These are phyloP conservation scores for Populus hybrid DNA, from an alignment of 441 rosid genomes.

Conservation along the genomic window DNA sequence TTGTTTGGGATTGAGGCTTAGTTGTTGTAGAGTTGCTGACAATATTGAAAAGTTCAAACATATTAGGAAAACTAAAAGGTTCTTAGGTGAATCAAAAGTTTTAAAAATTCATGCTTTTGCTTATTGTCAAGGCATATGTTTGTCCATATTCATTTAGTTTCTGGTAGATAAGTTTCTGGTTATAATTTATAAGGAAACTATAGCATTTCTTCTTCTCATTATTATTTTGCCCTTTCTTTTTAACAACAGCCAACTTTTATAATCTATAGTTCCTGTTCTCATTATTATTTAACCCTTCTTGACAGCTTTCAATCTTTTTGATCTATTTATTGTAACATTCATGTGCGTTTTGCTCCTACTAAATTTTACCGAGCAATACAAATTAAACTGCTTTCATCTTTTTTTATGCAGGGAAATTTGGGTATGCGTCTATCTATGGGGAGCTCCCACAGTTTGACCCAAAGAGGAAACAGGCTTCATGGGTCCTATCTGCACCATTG, in stretches of 20 bases:
- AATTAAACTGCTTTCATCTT: not conserved
- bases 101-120: not conserved
- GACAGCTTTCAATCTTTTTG: not conserved
- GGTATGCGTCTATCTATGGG: slow-evolving; percentile 84
- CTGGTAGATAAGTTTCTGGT: not conserved
- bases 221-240: not conserved
- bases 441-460: slow-evolving; percentile 52
- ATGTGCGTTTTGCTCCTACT: not conserved
- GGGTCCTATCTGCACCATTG: slow-evolving; percentile 41
- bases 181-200: not conserved
- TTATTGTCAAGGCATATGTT: not conserved
- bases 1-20: not conserved
- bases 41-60: not conserved
- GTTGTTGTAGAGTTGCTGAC: not conserved
- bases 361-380: not conserved
- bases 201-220: not conserved
- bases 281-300: too few species aligned
- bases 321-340: too few species aligned
- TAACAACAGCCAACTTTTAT: too few species aligned
- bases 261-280: too few species aligned
- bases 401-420: slow-evolving; percentile 41
- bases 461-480: slow-evolving; percentile 36
- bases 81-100: not conserved
- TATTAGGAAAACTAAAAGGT: not conserved
- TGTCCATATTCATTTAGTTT: not conserved